Percentiles rank a stretch among this genome's conserved stretches.
phyloP scores from a whole-genome alignment of 2,329 filamentous ascomycete species.

The Dactylellina drechsleri region DNA sequence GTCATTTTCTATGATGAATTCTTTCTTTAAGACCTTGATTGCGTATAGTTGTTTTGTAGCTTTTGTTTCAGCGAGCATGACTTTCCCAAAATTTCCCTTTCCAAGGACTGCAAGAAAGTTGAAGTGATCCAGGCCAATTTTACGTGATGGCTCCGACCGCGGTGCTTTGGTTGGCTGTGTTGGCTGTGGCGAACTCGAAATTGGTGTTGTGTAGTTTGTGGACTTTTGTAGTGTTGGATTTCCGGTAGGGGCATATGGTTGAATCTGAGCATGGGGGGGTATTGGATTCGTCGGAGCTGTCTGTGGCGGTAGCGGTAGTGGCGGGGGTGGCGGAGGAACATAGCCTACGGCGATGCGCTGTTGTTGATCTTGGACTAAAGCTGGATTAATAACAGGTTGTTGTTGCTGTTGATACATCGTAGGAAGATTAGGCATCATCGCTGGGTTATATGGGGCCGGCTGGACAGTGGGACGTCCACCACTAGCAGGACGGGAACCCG shows the following conservation, averaged over 20 bases:
- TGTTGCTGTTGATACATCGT: conserved; percentile 59
- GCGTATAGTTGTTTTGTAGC: conserved; percentile 89
- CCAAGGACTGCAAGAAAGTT: conserved; percentile 98
- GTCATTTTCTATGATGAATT: conserved; percentile 99
- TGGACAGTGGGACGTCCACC: conserved; percentile 60
- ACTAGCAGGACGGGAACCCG: conserved; percentile 61
- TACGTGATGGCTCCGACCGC: conserved; percentile 76
- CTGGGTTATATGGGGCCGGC: conserved; percentile 34
- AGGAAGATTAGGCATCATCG: conserved; percentile 22
- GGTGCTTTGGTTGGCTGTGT: conserved; percentile 62
- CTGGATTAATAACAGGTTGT: conserved; percentile 57
- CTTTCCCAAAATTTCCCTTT: conserved; percentile 99
- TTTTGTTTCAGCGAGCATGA: conserved; percentile 99
- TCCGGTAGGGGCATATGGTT: conserved; percentile 51
- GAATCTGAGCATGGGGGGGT: conserved; percentile 28
- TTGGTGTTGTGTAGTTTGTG: conserved; percentile 39
- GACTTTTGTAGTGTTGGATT: conserved; percentile 57
- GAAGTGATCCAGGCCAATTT: conserved; percentile 97
- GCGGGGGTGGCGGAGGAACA: conserved; percentile 53
- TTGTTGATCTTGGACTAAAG: conserved; percentile 59
- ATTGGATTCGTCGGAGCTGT: conserved; percentile 48
- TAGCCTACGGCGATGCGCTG: conserved; percentile 59
- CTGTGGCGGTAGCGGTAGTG: conserved; percentile 59
- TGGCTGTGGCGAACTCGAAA: conserved; percentile 27
- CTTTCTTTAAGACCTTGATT: conserved; percentile 99